These are phyloP conservation scores for Pestalotiopsis sp. DNA, from an alignment of 2,329 filamentous ascomycete genomes.

Conservation along the genomic window DNA sequence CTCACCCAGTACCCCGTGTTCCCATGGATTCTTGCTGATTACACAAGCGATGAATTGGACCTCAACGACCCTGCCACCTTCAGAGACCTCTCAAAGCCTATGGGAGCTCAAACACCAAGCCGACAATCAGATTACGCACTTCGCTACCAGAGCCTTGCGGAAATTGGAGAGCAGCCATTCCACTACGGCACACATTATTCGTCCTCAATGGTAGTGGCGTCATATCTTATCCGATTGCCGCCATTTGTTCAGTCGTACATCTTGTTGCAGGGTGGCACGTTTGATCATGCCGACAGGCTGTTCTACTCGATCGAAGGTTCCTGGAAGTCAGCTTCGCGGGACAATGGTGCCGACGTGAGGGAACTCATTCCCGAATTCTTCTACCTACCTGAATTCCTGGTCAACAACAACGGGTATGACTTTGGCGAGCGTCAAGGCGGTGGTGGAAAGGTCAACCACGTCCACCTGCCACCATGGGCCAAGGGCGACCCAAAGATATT, in stretches of 20 bases:
- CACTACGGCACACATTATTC: slow-evolving; percentile 99
- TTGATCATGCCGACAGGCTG: slow-evolving; percentile 92
- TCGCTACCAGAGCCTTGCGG: slow-evolving; percentile 83
- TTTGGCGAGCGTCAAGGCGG: slow-evolving; percentile 87
- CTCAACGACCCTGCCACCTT: slow-evolving; percentile 83
- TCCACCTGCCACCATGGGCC: slow-evolving; percentile 92
- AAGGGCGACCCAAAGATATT: slow-evolving; percentile 96
- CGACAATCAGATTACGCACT: slow-evolving; percentile 81
- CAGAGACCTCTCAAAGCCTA: slow-evolving; percentile 90
- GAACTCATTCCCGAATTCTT: slow-evolving; percentile 98
- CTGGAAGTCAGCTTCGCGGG: slow-evolving; percentile 86
- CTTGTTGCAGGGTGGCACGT: slow-evolving; percentile 90
- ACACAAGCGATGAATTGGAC: slow-evolving; percentile 91
- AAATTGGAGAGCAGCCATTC: slow-evolving; percentile 91
- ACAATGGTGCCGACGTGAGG: slow-evolving; percentile 91
- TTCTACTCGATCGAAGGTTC: slow-evolving; percentile 92
- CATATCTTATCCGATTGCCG: slow-evolving; percentile 91
- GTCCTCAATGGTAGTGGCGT: slow-evolving; percentile 97
- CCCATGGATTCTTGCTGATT: slow-evolving; percentile 95
- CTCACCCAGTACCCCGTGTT: slow-evolving; percentile 98
- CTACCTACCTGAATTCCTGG: slow-evolving; percentile 91
- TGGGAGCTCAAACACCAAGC: slow-evolving; percentile 84
- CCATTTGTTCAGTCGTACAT: slow-evolving; percentile 97
- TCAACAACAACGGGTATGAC: slow-evolving; percentile 93
- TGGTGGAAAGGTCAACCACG: slow-evolving; percentile 79